Evolutionary conservation across 805 yeast species (phyloP).

Genomic region (Jamesozyma lodderae): DNA sequence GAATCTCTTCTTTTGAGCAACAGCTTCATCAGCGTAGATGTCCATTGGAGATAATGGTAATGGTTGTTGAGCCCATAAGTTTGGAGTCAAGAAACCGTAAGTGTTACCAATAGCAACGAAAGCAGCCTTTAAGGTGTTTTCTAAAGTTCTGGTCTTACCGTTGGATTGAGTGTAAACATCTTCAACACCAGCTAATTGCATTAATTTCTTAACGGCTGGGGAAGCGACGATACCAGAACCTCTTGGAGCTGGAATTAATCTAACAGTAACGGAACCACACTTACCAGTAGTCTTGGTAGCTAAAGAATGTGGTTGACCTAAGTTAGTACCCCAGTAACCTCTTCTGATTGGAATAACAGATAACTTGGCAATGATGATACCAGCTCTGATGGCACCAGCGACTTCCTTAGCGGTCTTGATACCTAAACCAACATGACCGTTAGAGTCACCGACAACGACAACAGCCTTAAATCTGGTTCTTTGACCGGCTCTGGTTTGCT

Average conservation of each 20-base stretch:
- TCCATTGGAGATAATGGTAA: constrained; percentile 91
- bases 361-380: constrained; percentile 97
- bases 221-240: constrained; percentile 99
- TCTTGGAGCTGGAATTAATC: constrained; percentile 99
- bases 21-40: constrained; percentile 79
- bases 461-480: constrained; percentile 99
- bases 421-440: constrained; percentile 99
- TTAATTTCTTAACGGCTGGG: constrained; percentile 97
- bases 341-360: constrained; percentile 99
- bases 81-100: constrained; percentile 99
- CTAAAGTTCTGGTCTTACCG: constrained; percentile 99
- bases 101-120: constrained; percentile 99
- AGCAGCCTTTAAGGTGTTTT: constrained; percentile 99
- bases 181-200: constrained; percentile 99
- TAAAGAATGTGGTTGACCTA: constrained; percentile 99
- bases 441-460: constrained; percentile 97
- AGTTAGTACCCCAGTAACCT: constrained; percentile 99
- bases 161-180: constrained; percentile 98
- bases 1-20: constrained; percentile 66
- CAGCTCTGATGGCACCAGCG: constrained; percentile 99
- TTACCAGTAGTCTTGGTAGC: constrained; percentile 98
- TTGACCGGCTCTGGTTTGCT: constrained; percentile 99
- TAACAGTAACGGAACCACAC: constrained; percentile 98
- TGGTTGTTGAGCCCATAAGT: constrained; percentile 88
- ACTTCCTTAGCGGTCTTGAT: constrained; percentile 99